phyloP scores from a whole-genome alignment of 148 eudicot genomes.

The Fagopyrum tataricum region DNA sequence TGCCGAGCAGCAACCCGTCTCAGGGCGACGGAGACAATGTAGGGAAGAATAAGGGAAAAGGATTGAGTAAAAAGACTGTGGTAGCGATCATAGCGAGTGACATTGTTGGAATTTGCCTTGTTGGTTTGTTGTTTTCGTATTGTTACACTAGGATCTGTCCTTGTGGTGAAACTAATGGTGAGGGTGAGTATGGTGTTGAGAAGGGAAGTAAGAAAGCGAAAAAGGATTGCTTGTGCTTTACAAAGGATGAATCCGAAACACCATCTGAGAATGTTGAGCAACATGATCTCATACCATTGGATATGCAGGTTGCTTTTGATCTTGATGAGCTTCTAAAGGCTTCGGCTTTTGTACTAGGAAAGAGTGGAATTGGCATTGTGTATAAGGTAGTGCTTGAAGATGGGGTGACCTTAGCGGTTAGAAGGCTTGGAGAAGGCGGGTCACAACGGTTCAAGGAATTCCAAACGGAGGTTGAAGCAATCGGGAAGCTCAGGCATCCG shows the following conservation, averaged over 20 bases:
- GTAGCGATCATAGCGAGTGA: constrained; percentile 62
- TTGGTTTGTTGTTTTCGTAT: constrained; percentile 77
- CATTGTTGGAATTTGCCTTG: constrained; percentile 72
- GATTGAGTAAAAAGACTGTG: constrained; percentile 55
- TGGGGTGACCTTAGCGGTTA: constrained; percentile 78
- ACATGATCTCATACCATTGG: constrained; percentile 73
- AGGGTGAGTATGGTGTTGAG: constrained; percentile 26
- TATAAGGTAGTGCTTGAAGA: constrained; percentile 95
- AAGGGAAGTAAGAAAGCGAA: constrained; percentile 39
- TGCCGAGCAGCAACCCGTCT: constrained; percentile 55
- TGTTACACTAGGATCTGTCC: constrained; percentile 62
- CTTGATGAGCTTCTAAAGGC: constrained; percentile 95
- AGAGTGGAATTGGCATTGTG: constrained; percentile 95
- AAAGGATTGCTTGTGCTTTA: constrained; percentile 72
- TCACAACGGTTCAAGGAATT: constrained; percentile 91
- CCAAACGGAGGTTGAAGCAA: constrained; percentile 87
- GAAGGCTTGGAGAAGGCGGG: constrained; percentile 97
- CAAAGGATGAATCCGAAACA: constrained; percentile 84
- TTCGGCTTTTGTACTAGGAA: constrained; percentile 90
- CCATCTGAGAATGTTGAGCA: constrained; percentile 76
- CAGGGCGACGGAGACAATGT: constrained; percentile 20
- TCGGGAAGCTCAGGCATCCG: constrained; percentile 82
- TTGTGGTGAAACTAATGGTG: constrained; percentile 42
- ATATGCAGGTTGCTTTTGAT: constrained; percentile 66
- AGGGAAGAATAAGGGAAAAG: constrained; percentile 36